These are phyloP conservation scores for Trebouxia gelatinosa DNA, from an alignment of 163 green algal genomes.

Conservation along the genomic window DNA sequence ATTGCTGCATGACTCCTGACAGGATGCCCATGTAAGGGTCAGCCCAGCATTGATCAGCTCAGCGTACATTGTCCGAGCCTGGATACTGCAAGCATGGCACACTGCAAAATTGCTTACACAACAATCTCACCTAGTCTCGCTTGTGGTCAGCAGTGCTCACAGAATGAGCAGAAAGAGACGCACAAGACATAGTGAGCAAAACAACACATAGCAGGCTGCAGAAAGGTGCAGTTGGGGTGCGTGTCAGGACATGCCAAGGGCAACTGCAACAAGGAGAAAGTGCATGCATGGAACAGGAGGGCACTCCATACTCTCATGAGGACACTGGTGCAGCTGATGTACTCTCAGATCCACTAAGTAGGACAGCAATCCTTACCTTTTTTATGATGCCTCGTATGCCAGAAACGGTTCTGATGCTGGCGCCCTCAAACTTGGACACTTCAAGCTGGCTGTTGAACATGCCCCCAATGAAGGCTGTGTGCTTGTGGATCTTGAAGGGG, in stretches of 20 bases:
- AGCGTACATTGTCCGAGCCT: not conserved
- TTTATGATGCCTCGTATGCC: constrained; percentile 97
- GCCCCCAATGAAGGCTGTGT: constrained; percentile 85
- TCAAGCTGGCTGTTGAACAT: constrained; percentile 93
- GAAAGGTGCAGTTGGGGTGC: not conserved
- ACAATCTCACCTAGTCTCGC: not conserved
- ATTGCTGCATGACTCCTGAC: not conserved
- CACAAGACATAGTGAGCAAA: too few relatives aligned
- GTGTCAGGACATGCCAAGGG: not conserved
- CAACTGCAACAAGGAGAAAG: not conserved
- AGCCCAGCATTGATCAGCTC: not conserved
- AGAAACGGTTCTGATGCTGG: constrained; percentile 86
- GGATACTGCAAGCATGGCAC: not conserved
- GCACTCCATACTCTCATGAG: not conserved
- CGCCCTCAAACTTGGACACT: constrained; percentile 94
- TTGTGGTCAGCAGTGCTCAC: not conserved
- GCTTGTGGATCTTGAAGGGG: constrained; percentile 80
- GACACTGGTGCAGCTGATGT: not conserved
- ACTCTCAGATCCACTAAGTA: not conserved
- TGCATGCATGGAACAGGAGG: not conserved
- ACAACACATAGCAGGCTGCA: not conserved
- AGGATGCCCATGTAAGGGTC: not conserved
- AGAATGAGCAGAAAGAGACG: too few relatives aligned
- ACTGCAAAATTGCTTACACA: not conserved
- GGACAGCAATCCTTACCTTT: constrained; percentile 49